phyloP scores from a whole-genome alignment of 345 rosid species.

The Aquilaria malaccensis region DNA sequence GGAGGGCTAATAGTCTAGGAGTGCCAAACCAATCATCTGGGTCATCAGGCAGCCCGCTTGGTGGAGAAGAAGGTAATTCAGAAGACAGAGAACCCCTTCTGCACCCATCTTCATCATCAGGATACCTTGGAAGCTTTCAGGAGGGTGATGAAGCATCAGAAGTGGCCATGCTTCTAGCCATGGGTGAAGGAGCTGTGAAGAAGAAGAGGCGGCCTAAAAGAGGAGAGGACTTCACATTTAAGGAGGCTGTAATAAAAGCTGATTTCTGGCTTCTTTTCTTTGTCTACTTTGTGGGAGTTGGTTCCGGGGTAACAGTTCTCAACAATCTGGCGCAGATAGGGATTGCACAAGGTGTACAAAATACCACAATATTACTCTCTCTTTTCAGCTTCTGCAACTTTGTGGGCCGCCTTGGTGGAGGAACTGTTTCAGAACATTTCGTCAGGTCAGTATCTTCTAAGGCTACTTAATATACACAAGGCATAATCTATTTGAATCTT shows the following conservation, averaged over 20 bases:
- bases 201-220: conserved; percentile 61
- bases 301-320: conserved; percentile 62
- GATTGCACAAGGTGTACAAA: conserved; percentile 44
- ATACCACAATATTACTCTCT: conserved; percentile 51
- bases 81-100: conserved; percentile 47
- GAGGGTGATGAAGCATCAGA: conserved; percentile 36
- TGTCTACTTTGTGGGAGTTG: conserved; percentile 60
- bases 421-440: conserved; percentile 52
- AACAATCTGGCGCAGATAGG: conserved; percentile 75
- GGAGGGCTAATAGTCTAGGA: conserved; percentile 16
- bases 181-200: conserved; percentile 64
- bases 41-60: conserved; percentile 16
- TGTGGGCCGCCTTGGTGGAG: conserved; percentile 60
- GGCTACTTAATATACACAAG: background rate
- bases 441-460: conserved; percentile 35
- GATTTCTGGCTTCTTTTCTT: conserved; percentile 78
- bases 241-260: conserved; percentile 59
- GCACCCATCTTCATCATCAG: conserved; percentile 24
- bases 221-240: conserved; percentile 62
- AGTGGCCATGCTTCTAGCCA: conserved; percentile 61
- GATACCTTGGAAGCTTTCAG: conserved; percentile 27
- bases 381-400: conserved; percentile 71
- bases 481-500: background rate
- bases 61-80: conserved; percentile 25
- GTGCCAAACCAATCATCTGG: conserved; percentile 13